Conservation (phyloP, 1,284 basidiomycete species). For the Cryptococcus sp. region DNA sequence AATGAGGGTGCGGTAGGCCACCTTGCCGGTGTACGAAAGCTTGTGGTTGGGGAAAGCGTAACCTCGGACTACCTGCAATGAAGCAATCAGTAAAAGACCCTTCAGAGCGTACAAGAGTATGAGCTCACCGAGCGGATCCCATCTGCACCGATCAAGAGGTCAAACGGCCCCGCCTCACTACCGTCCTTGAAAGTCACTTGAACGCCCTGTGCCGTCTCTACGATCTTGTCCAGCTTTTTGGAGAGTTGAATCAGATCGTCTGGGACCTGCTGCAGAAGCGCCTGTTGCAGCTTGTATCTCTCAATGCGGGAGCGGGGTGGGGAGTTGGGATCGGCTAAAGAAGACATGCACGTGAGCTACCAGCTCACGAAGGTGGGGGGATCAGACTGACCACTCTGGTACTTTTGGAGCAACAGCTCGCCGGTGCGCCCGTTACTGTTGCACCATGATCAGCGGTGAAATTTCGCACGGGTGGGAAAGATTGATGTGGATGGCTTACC, state of each 20-base stretch:
- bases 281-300: constrained; percentile 32
- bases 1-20: constrained; percentile 20
- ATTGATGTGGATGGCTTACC: constrained; percentile 1
- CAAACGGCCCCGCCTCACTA: constrained; percentile 20
- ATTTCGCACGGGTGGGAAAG: no score
- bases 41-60: constrained; percentile 20
- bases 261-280: constrained; percentile 26
- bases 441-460: background rate
- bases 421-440: constrained; percentile 23
- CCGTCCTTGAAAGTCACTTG: constrained; percentile 27
- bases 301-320: constrained; percentile 26
- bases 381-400: constrained; percentile 15
- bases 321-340: constrained; percentile 14
- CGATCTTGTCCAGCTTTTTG: constrained; percentile 19
- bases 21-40: constrained; percentile 24
- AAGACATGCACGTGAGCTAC: background rate
- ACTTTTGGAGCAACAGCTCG: constrained; percentile 15
- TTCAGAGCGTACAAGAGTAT: background rate
- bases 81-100: background rate
- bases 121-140: constrained; percentile 33
- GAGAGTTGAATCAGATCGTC: constrained; percentile 24
- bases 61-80: constrained; percentile 24
- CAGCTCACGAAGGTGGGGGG: background rate
- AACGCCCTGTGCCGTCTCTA: constrained; percentile 15
- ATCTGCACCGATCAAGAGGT: constrained; percentile 37